phyloP scores from a whole-genome alignment of 2,329 filamentous ascomycete species.

The Aureobasidium sp. region DNA sequence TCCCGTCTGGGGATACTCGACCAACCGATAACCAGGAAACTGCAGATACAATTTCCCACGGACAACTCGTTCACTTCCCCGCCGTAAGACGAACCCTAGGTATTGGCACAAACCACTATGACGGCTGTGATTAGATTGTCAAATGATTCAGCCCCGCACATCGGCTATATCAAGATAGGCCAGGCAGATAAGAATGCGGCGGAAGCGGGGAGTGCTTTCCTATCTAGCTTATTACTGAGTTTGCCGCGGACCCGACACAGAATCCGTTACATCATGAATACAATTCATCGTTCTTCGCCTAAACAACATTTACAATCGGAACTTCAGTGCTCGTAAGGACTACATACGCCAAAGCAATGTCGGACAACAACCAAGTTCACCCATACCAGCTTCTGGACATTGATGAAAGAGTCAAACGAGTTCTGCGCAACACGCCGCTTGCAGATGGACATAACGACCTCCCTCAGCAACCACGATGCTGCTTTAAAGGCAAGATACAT shows the following conservation, averaged over 20 bases:
- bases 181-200: not conserved
- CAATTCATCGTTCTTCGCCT: too few relatives aligned
- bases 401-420: constrained; percentile 24
- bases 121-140: not conserved
- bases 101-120: not conserved
- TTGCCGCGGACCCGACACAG: not conserved
- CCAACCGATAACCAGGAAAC: too few relatives aligned
- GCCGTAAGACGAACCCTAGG: too few relatives aligned
- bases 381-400: constrained; percentile 19
- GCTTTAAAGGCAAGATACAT: constrained; percentile 26
- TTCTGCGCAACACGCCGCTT: constrained; percentile 23
- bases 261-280: not conserved
- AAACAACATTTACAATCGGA: not conserved
- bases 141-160: not conserved
- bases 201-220: not conserved
- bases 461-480: constrained; percentile 15
- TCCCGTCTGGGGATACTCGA: too few relatives aligned
- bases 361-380: constrained; percentile 2
- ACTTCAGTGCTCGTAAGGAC: not conserved
- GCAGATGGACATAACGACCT: constrained; percentile 31
- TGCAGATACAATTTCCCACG: not conserved
- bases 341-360: not conserved
- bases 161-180: not conserved
- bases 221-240: not conserved
- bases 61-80: not conserved